Evolutionary conservation across 805 yeast species (phyloP), one percentile per base, ranked within the genome.

Genomic region (Wickerhamomyces chambardii): DNA sequence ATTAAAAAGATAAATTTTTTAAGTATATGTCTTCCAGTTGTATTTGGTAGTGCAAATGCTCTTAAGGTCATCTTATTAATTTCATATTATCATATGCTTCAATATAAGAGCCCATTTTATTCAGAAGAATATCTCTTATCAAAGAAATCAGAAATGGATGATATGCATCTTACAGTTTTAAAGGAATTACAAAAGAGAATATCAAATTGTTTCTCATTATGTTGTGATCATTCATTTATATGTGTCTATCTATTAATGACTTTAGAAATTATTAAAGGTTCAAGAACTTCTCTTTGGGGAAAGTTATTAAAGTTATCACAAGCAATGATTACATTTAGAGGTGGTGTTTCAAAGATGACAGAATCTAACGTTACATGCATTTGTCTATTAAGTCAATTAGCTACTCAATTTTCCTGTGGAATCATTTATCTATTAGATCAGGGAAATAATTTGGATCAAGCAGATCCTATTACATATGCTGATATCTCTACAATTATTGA

Each of bases 191-290:
- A 36, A 29, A 34, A 38, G 11, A 29, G 46, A 15, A 17, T 38
- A 15, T 19, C 37, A 2, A 33, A 33, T 24, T 31, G 30, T 9
- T 30, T 37, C 3, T 40, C 46, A 5, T 31, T 43, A 3, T 37
- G 40, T 15, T 40, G 44, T 32, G 46, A 43, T 21, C 46, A 43
- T 29, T 40, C 44, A 2, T 33, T 43, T 19, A 12, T 40, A 17
- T 32, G 39, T n/a, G 31, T 36, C 6, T 27, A 38, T 12, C 26
- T 43, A 6, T 17, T 43, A 16, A 14, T 40, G 16, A 22, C 35
- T 30, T 22, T 40, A 17, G 46, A 43, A 28, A 9, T 31, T 15
- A 4, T 38, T 2, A 32, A 29, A 15, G 46, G 46, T 5, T 14
- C 35, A 6, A 32, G 37, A 29, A 38, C 40, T 12, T 11, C 26